Percentiles rank a stretch among this genome's conserved stretches.
These are phyloP conservation scores for Aspergillus sp. DNA, from an alignment of 2,329 filamentous ascomycete genomes.

Conservation along the genomic window DNA sequence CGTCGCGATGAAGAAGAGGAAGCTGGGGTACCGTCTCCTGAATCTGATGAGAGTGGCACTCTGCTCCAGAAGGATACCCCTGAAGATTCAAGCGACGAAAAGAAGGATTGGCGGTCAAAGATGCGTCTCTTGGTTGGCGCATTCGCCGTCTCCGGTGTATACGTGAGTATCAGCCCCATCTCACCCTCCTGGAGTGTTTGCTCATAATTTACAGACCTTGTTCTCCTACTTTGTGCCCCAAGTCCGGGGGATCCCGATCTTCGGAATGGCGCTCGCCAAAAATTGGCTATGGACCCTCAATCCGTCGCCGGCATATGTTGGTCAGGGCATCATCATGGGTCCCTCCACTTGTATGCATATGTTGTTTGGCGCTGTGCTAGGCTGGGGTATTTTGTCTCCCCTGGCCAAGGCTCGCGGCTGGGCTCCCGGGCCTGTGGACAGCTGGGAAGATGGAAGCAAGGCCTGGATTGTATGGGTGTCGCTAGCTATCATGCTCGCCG, in stretches of 20 bases:
- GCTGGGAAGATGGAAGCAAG: conserved; percentile 92
- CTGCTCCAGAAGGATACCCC: conserved; percentile 50
- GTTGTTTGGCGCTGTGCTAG: conserved; percentile 82
- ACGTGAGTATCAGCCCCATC: conserved; percentile 39
- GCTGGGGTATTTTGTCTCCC: conserved; percentile 89
- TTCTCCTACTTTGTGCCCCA: conserved; percentile 87
- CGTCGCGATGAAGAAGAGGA: conserved; percentile 27
- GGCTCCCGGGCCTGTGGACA: conserved; percentile 81
- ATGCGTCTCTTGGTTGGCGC: conserved; percentile 60
- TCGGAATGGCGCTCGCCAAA: conserved; percentile 70
- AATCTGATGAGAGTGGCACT: conserved; percentile 40
- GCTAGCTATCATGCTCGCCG: conserved; percentile 92
- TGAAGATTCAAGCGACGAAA: conserved; percentile 34
- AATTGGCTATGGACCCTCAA: conserved; percentile 96
- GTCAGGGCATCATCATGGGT: conserved; percentile 98
- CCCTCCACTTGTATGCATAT: conserved; percentile 93
- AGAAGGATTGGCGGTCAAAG: conserved; percentile 60
- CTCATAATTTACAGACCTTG: conserved; percentile 62
- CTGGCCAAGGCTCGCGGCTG: conserved; percentile 81
- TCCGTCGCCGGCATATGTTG: conserved; percentile 93
- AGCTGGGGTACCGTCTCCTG: conserved; percentile 32
- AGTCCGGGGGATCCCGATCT: conserved; percentile 80
- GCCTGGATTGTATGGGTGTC: conserved; percentile 99
- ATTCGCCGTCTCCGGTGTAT: conserved; percentile 59
- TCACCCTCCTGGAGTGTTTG: background rate